Conservation (phyloP, 495 filamentous ascomycete species). For the Penicillium canariense region DNA sequence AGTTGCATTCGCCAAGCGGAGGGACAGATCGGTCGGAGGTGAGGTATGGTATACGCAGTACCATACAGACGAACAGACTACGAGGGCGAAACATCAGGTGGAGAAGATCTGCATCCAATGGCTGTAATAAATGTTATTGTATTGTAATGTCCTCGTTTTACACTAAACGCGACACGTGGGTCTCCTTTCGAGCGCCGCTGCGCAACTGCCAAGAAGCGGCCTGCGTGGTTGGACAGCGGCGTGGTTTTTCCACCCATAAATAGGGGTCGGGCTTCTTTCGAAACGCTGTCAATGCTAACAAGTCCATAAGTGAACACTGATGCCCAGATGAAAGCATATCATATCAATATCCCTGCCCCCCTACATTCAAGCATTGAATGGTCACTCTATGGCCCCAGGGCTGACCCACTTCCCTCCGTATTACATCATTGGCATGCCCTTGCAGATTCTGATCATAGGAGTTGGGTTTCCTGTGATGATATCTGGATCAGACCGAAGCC, state of each 20-base stretch:
- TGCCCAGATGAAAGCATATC: not conserved
- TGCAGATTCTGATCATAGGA: not conserved
- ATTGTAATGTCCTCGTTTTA: constrained; percentile 6
- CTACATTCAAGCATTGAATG: constrained; percentile 7
- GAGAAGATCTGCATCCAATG: too few relatives aligned
- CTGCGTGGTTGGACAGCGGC: not conserved
- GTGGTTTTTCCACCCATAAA: not conserved
- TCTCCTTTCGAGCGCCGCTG: constrained; percentile 10
- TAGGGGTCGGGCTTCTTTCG: not conserved
- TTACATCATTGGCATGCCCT: constrained; percentile 16
- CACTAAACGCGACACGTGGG: constrained; percentile 19
- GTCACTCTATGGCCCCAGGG: not conserved
- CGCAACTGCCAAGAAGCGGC: constrained; percentile 20
- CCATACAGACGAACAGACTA: constrained; percentile 12
- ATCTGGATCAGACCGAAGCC: too few relatives aligned
- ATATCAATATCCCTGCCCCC: constrained; percentile 6
- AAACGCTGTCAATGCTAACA: not conserved
- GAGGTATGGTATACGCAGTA: constrained; percentile 11
- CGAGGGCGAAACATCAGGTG: not conserved
- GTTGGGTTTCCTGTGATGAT: too few relatives aligned
- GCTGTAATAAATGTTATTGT: not conserved
- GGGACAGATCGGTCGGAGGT: constrained; percentile 16
- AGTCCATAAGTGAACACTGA: not conserved
- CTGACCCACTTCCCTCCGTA: constrained; percentile 14
- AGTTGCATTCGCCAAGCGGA: constrained; percentile 23